phyloP scores from a whole-genome alignment of 805 yeast species.

The Saturnispora mendoncae region DNA sequence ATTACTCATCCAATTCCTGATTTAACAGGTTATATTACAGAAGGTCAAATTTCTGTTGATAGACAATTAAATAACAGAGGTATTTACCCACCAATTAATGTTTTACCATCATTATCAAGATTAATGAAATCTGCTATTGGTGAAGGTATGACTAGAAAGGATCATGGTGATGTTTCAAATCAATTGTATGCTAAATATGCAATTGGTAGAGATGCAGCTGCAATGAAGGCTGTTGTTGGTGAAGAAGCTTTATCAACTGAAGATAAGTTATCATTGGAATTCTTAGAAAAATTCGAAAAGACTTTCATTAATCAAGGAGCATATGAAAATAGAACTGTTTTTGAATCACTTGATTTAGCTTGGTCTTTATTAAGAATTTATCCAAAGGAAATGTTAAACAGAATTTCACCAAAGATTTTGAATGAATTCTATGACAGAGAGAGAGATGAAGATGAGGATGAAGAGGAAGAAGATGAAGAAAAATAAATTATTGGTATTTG shows the following conservation, averaged over 20 bases:
- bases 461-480: conserved; percentile 13
- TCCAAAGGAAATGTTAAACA: conserved; percentile 97
- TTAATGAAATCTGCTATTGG: conserved; percentile 99
- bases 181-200: conserved; percentile 99
- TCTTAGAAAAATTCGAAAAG: conserved; percentile 95
- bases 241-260: conserved; percentile 98
- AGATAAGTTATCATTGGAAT: conserved; percentile 94
- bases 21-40: conserved; percentile 98
- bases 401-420: conserved; percentile 95
- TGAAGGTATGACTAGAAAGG: conserved; percentile 99
- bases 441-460: conserved; percentile 39
- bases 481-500: neutral
- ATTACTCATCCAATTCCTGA: conserved; percentile 99
- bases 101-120: conserved; percentile 93
- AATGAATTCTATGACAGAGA: conserved; percentile 92
- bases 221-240: conserved; percentile 99
- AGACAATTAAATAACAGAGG: conserved; percentile 95
- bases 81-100: conserved; percentile 98
- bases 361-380: conserved; percentile 97
- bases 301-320: conserved; percentile 94
- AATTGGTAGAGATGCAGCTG: conserved; percentile 99
- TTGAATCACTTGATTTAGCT: conserved; percentile 94
- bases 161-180: conserved; percentile 98
- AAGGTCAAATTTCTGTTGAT: conserved; percentile 96
- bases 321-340: conserved; percentile 88